A percentile compares a stretch with the other conserved stretches of the same genome.
phyloP scores from a whole-genome alignment of 768 basidiomycete genomes.

The Sistotremastrum niveocremeum region DNA sequence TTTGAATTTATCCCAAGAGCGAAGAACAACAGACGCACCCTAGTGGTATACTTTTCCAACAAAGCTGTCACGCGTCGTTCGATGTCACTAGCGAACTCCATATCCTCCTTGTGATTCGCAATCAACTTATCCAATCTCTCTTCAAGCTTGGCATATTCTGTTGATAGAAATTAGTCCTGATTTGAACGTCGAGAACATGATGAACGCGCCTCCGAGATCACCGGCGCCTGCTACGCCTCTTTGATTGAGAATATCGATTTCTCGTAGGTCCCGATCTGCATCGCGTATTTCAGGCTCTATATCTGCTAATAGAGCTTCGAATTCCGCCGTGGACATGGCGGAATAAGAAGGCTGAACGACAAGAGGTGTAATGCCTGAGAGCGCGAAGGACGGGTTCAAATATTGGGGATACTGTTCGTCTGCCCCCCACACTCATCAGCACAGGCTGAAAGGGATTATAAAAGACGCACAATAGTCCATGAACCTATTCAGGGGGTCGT shows the following conservation, averaged over 20 bases:
- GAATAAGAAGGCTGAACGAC: slow-evolving; percentile 40
- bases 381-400: slow-evolving; percentile 62
- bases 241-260: slow-evolving; percentile 56
- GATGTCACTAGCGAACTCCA: slow-evolving; percentile 38
- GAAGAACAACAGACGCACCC: slow-evolving; percentile 30
- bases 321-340: slow-evolving; percentile 50
- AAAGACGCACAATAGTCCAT: slow-evolving; percentile 52
- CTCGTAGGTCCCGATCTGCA: slow-evolving; percentile 70
- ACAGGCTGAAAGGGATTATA: background rate
- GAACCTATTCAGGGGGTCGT: slow-evolving; percentile 63
- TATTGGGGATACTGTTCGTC: slow-evolving; percentile 68
- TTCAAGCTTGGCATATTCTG: slow-evolving; percentile 51
- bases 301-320: slow-evolving; percentile 58
- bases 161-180: background rate
- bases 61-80: slow-evolving; percentile 53
- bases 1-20: background rate
- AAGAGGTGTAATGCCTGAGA: slow-evolving; percentile 42
- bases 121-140: slow-evolving; percentile 55
- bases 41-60: slow-evolving; percentile 56
- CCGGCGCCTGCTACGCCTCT: slow-evolving; percentile 64
- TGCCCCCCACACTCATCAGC: slow-evolving; percentile 15
- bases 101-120: slow-evolving; percentile 45
- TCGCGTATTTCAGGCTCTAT: slow-evolving; percentile 78
- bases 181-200: background rate
- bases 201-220: slow-evolving; percentile 41